Percentiles rank a stretch among this genome's conserved stretches.
Evolutionary conservation across 169 alveolate species (phyloP).

Genomic region (Cryptosporidium baileyi): DNA sequence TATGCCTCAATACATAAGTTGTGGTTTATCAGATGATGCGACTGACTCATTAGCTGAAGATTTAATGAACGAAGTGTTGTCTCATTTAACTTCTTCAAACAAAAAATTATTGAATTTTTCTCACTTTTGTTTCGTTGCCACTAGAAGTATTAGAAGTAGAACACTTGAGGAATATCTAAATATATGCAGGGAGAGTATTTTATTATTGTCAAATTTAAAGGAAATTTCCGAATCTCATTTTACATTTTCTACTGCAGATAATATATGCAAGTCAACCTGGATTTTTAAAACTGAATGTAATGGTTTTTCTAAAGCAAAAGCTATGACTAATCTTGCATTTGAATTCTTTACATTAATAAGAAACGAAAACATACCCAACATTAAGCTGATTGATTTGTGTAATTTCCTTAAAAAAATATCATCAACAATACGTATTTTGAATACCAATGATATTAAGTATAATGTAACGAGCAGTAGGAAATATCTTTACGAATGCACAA

Average conservation of each 20-base stretch:
- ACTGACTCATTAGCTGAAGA: conserved; percentile 20
- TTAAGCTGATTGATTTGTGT: conserved; percentile 6
- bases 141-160: conserved; percentile 39
- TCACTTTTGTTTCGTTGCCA: conserved; percentile 39
- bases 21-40: conserved; percentile 20
- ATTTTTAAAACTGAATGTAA: conserved; percentile 37
- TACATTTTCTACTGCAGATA: conserved; percentile 2
- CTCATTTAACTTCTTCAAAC: not conserved
- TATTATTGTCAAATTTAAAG: not conserved
- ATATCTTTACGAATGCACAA: conserved; percentile 13
- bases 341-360: conserved; percentile 37
- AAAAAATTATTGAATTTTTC: not conserved
- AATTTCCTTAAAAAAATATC: conserved; percentile 13
- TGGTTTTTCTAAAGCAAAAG: not conserved
- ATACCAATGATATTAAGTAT: not conserved
- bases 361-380: conserved; percentile 33
- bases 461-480: not conserved
- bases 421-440: not conserved
- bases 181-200: conserved; percentile 23
- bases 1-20: conserved; percentile 49
- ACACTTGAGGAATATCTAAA: conserved; percentile 13
- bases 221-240: conserved; percentile 10
- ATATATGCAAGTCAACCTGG: conserved; percentile 58
- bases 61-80: not conserved
- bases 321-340: conserved; percentile 20